Percentiles rank a stretch among this genome's conserved stretches.
These are phyloP conservation scores for Trichoderma brevicompactum DNA, from an alignment of 2,329 filamentous ascomycete species.

Conservation along the genomic window DNA sequence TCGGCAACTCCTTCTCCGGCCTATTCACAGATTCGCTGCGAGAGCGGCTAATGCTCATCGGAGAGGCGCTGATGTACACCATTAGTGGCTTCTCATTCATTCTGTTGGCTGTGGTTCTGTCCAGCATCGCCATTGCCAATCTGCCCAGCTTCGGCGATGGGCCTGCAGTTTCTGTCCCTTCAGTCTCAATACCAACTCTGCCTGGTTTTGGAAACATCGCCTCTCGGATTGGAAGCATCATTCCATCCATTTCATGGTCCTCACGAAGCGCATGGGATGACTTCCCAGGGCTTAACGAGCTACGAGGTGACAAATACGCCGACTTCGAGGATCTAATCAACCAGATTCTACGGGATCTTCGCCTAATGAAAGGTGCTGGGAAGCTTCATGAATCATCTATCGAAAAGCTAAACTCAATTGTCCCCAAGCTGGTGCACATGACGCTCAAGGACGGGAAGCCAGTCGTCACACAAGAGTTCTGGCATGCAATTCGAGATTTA, in stretches of 20 bases:
- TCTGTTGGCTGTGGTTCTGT: conserved; percentile 6
- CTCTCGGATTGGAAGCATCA: conserved; percentile 28
- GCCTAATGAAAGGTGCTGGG: conserved; percentile 37
- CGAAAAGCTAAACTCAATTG: conserved; percentile 50
- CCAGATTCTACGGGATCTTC: conserved; percentile 33
- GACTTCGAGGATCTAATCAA: conserved; percentile 35
- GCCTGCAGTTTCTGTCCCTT: conserved; percentile 8
- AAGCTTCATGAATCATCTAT: conserved; percentile 46
- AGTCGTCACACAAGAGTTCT: conserved; percentile 65
- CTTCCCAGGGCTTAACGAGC: conserved; percentile 4
- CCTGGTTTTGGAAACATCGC: conserved; percentile 4
- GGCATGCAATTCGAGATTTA: conserved; percentile 63
- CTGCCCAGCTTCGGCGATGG: background rate
- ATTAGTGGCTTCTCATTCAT: conserved; percentile 1
- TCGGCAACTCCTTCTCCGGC: conserved; percentile 30
- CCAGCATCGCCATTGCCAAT: conserved; percentile 12
- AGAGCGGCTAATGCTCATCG: conserved; percentile 28
- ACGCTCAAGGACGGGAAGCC: conserved; percentile 56
- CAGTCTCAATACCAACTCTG: background rate
- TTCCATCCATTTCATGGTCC: conserved; percentile 39
- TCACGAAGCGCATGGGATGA: conserved; percentile 34
- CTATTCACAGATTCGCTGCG: conserved; percentile 28
- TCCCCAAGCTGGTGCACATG: conserved; percentile 64
- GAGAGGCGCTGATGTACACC: background rate
- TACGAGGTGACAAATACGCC: conserved; percentile 31